A percentile compares a stretch with the other conserved stretches of the same genome.
Evolutionary conservation across 257 asterid species (phyloP).

Genomic region (Anisodus acutangulus): DNA sequence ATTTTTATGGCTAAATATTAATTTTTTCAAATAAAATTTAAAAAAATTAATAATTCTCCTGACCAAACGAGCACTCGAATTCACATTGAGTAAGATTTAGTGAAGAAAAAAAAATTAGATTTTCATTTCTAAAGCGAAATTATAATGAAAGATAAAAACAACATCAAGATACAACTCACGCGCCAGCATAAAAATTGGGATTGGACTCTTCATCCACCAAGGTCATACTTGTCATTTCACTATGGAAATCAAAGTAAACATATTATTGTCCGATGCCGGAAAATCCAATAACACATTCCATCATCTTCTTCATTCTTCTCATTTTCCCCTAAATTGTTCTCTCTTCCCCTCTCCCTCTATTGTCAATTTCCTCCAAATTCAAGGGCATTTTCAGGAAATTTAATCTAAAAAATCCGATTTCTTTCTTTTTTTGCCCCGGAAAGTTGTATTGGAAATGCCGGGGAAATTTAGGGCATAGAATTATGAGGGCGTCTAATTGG

Average conservation of each 20-base stretch:
- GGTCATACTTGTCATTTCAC: conserved; percentile 9
- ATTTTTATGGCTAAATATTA: too few relatives aligned
- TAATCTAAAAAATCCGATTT: conserved; percentile 39
- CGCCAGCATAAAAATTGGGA: too few relatives aligned
- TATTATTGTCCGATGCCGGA: conserved; percentile 50
- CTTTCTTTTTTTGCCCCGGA: neutral
- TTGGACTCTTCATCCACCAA: too few relatives aligned
- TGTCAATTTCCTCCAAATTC: conserved; percentile 40
- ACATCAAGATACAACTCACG: too few relatives aligned
- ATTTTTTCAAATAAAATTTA: too few relatives aligned
- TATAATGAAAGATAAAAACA: too few relatives aligned
- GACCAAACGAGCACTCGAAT: too few relatives aligned
- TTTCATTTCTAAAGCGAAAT: too few relatives aligned
- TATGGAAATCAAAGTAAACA: conserved; percentile 26
- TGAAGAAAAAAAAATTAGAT: too few relatives aligned
- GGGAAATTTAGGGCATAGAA: conserved; percentile 35
- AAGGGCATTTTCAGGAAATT: conserved; percentile 38
- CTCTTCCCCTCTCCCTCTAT: conserved; percentile 34
- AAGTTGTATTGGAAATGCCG: conserved; percentile 34
- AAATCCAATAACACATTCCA: conserved; percentile 22
- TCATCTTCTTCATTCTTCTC: conserved; percentile 34
- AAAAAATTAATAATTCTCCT: too few relatives aligned
- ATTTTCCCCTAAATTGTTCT: conserved; percentile 26
- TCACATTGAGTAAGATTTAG: too few relatives aligned
- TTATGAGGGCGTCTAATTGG: conserved; percentile 46